Evolutionary conservation across 345 rosid species (phyloP).

Genomic region (Xanthoceras sorbifolium): DNA sequence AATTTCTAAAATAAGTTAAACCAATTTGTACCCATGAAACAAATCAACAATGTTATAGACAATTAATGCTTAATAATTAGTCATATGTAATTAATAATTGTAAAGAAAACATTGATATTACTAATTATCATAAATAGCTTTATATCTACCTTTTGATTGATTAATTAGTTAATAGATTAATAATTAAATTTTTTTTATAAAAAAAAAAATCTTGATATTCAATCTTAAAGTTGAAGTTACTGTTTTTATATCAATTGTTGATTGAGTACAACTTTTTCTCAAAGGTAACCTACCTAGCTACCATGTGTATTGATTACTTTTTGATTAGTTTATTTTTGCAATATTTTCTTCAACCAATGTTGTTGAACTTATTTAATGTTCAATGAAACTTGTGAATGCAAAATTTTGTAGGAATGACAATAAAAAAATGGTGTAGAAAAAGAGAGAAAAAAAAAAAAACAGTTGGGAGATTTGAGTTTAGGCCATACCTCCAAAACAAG

Average conservation of each 20-base stretch:
- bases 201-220: background rate
- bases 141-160: background rate
- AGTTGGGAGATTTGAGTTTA: background rate
- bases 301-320: background rate
- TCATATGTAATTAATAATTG: background rate
- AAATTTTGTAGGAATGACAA: background rate
- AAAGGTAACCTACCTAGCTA: background rate
- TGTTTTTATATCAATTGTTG: background rate
- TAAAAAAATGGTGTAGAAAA: background rate
- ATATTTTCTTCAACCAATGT: slow-evolving; percentile 11
- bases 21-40: background rate
- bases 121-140: background rate
- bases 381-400: slow-evolving; percentile 3
- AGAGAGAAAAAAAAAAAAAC: background rate
- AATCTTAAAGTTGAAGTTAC: background rate
- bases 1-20: background rate
- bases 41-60: background rate
- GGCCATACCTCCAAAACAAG: background rate
- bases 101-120: background rate
- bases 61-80: background rate
- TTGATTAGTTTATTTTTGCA: background rate
- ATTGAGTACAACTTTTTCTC: background rate
- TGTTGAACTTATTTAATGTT: background rate
- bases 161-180: background rate
- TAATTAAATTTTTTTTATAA: too few species aligned